phyloP scores from a whole-genome alignment of 2,329 filamentous ascomycete species.

The Botrytis fabae region DNA sequence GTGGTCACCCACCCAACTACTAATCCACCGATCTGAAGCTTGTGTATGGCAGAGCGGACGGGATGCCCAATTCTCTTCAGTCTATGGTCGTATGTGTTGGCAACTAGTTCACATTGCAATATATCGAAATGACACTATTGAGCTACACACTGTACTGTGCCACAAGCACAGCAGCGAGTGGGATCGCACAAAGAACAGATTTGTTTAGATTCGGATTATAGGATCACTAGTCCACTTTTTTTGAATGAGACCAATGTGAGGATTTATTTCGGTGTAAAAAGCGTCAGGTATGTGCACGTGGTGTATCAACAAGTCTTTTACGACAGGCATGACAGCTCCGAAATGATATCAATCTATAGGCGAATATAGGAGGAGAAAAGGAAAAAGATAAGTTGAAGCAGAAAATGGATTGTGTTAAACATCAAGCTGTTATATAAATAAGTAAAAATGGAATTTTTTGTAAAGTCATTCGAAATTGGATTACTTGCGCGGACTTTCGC shows the following conservation, averaged over 20 bases:
- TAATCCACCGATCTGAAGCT: neutral
- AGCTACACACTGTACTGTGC: too few species aligned
- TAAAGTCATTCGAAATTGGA: too few species aligned
- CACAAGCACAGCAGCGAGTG: too few species aligned
- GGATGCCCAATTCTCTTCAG: neutral
- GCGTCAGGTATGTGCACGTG: neutral
- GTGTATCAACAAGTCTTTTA: neutral
- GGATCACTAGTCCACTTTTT: neutral
- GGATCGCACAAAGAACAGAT: too few species aligned
- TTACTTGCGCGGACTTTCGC: too few species aligned
- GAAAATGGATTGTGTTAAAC: too few species aligned
- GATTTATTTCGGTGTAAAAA: neutral
- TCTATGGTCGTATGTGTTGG: neutral
- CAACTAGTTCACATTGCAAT: rapidly evolving
- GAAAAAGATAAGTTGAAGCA: neutral
- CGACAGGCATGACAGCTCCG: neutral
- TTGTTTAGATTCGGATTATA: too few species aligned
- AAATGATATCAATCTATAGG: neutral
- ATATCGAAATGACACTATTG: rapidly evolving
- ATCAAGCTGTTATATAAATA: too few species aligned
- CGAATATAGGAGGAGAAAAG: neutral
- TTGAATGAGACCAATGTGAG: neutral
- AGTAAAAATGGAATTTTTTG: too few species aligned
- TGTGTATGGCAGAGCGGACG: neutral
- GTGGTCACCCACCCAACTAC: neutral